A percentile compares a stretch with the other conserved stretches of the same genome.
Conservation (phyloP, 2,329 filamentous ascomycete species). For the Nectriaceae sp. region DNA sequence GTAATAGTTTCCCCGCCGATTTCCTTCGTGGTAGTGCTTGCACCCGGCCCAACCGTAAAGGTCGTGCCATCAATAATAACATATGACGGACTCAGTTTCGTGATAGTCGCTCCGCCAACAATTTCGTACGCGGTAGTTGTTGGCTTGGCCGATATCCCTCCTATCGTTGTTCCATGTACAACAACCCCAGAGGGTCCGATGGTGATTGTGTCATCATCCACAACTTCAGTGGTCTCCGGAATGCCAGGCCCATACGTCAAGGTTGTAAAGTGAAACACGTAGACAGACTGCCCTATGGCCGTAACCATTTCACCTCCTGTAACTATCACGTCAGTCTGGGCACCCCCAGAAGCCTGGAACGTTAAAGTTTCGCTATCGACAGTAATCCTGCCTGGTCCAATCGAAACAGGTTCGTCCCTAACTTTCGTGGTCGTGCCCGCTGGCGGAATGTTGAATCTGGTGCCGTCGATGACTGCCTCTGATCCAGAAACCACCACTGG, state of each 20-base stretch:
- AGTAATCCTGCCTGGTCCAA: slow-evolving; percentile 37
- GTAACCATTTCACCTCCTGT: slow-evolving; percentile 51
- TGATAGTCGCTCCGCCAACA: slow-evolving; percentile 55
- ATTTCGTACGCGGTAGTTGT: slow-evolving; percentile 46
- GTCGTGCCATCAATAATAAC: slow-evolving; percentile 52
- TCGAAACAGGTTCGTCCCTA: slow-evolving; percentile 34
- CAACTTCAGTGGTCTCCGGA: slow-evolving; percentile 36
- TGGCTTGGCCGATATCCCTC: slow-evolving; percentile 39
- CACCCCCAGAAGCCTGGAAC: slow-evolving; percentile 32
- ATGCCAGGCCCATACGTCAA: slow-evolving; percentile 46
- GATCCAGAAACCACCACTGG: slow-evolving; percentile 44
- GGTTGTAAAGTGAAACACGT: slow-evolving; percentile 45
- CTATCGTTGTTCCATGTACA: slow-evolving; percentile 43
- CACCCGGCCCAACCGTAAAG: slow-evolving; percentile 52
- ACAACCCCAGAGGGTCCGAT: slow-evolving; percentile 49
- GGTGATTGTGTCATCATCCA: slow-evolving; percentile 54
- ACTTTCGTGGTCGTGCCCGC: slow-evolving; percentile 37
- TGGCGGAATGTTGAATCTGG: slow-evolving; percentile 43
- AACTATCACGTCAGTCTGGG: slow-evolving; percentile 46
- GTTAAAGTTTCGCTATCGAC: slow-evolving; percentile 41
- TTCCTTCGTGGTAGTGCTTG: slow-evolving; percentile 44
- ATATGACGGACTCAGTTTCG: slow-evolving; percentile 48
- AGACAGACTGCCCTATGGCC: slow-evolving; percentile 41
- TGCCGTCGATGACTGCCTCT: slow-evolving; percentile 44
- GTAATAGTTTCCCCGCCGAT: slow-evolving; percentile 53